Evolutionary conservation across 306 rosid species (phyloP).

Genomic region (Trifolium pratense): DNA sequence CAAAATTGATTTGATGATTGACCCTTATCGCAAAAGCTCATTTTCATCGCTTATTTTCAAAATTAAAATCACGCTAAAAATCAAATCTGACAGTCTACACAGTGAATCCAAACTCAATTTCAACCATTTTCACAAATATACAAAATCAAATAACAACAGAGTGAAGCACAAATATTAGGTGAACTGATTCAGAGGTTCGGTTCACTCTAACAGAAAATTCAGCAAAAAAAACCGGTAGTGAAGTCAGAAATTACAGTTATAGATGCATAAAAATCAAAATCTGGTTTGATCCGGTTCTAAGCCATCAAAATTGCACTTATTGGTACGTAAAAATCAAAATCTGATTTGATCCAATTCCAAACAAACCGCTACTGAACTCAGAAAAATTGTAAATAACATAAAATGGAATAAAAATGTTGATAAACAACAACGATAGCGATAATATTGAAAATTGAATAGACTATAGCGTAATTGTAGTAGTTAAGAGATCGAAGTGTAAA

Average conservation of each 20-base stretch:
- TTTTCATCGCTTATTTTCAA: neutral
- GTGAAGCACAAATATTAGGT: neutral
- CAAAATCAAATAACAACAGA: neutral
- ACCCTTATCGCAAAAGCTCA: neutral
- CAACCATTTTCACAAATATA: neutral
- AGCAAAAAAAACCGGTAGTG: neutral
- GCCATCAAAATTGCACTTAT: neutral
- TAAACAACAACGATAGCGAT: neutral
- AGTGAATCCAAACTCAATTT: neutral
- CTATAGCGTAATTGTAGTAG: slow-evolving; percentile 15
- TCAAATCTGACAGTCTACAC: neutral
- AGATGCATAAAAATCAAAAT: slow-evolving; percentile 1
- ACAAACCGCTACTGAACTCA: slow-evolving; percentile 34
- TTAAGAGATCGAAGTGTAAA: slow-evolving; percentile 35
- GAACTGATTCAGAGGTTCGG: neutral
- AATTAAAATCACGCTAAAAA: neutral
- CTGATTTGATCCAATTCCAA: slow-evolving; percentile 32
- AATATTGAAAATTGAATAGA: slow-evolving; percentile 10
- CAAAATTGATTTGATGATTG: neutral
- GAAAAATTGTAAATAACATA: neutral
- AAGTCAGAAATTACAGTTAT: neutral
- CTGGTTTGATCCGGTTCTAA: slow-evolving; percentile 3
- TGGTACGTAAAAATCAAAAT: slow-evolving; percentile 4
- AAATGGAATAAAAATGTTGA: neutral
- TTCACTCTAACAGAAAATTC: slow-evolving; percentile 2